Evolutionary conservation across 208 protist species (phyloP).

Genomic region (Leishmania turanica): DNA sequence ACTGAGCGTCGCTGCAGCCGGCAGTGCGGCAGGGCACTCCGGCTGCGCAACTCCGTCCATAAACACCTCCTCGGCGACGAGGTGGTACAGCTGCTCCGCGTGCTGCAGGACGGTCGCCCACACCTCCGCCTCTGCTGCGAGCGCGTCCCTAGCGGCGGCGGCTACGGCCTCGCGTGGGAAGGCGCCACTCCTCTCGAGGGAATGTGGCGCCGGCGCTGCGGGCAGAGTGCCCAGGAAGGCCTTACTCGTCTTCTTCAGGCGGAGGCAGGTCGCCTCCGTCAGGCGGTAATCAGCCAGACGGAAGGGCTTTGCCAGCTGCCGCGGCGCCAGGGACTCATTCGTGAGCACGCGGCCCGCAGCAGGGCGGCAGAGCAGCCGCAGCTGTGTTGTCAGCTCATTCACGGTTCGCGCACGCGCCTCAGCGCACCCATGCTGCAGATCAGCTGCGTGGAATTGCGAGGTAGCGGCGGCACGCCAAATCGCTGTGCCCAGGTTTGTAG

Average conservation of each 20-base stretch:
- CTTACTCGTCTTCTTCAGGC: conserved; percentile 46
- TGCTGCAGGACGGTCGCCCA: conserved; percentile 49
- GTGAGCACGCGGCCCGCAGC: conserved; percentile 33
- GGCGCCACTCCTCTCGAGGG: not conserved
- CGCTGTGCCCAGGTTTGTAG: conserved; percentile 8
- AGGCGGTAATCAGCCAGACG: conserved; percentile 72
- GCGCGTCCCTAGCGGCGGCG: conserved; percentile 7
- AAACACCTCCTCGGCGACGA: conserved; percentile 52
- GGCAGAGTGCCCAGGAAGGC: conserved; percentile 23
- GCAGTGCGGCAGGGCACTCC: not conserved
- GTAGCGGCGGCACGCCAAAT: conserved; percentile 13
- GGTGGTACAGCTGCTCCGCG: conserved; percentile 37
- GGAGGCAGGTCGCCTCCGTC: conserved; percentile 23
- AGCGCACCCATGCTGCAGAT: not conserved
- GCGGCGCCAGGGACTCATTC: conserved; percentile 50
- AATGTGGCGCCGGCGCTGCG: not conserved
- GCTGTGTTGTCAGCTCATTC: conserved; percentile 9
- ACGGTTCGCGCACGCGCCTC: conserved; percentile 6
- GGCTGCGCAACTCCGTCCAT: not conserved
- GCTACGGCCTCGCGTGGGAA: not conserved
- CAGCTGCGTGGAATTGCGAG: not conserved
- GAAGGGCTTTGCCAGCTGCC: conserved; percentile 59
- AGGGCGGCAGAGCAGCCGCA: conserved; percentile 23
- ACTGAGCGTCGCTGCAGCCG: conserved; percentile 18
- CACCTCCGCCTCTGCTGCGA: conserved; percentile 52